These are phyloP conservation scores for Tetracentron sinense DNA, from an alignment of 164 flowering plant genomes.

Conservation along the genomic window DNA sequence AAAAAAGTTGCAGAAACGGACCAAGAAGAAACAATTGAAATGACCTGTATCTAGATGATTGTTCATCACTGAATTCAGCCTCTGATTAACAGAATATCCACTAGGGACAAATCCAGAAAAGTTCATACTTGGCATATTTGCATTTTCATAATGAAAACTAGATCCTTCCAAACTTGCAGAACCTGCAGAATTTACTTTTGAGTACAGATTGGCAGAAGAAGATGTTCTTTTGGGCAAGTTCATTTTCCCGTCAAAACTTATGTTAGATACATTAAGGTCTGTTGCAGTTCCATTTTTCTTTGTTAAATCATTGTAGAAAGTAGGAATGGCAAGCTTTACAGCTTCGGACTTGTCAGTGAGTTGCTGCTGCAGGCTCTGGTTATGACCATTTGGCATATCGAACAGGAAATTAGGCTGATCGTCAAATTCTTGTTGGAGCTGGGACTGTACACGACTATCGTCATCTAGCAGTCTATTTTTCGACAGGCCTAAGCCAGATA, in stretches of 20 bases:
- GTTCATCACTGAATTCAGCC: constrained; percentile 22
- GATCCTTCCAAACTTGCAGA: constrained; percentile 34
- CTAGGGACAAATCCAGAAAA: constrained; percentile 25
- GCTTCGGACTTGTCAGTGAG: constrained; percentile 29
- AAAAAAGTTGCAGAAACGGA: neutral
- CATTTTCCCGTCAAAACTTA: constrained; percentile 29
- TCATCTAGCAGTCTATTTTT: constrained; percentile 32
- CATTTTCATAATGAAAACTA: constrained; percentile 24
- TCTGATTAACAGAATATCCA: constrained; percentile 32
- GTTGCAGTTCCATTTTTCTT: constrained; percentile 30
- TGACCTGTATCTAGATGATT: constrained; percentile 47
- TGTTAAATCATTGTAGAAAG: constrained; percentile 33
- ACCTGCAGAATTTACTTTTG: constrained; percentile 33
- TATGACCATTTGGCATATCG: constrained; percentile 36
- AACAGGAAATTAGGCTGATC: constrained; percentile 29
- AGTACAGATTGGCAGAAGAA: constrained; percentile 43
- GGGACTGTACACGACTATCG: constrained; percentile 32
- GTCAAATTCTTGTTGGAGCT: constrained; percentile 26
- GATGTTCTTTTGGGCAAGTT: constrained; percentile 41
- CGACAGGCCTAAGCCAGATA: constrained; percentile 49
- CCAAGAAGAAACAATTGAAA: constrained; percentile 4
- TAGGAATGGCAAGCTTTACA: constrained; percentile 25
- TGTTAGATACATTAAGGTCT: constrained; percentile 28
- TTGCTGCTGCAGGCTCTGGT: constrained; percentile 37
- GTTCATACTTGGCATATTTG: constrained; percentile 22